A percentile compares a stretch with the other conserved stretches of the same genome.
Conservation (phyloP, 345 rosid genomes). For the Mercurialis annua region DNA sequence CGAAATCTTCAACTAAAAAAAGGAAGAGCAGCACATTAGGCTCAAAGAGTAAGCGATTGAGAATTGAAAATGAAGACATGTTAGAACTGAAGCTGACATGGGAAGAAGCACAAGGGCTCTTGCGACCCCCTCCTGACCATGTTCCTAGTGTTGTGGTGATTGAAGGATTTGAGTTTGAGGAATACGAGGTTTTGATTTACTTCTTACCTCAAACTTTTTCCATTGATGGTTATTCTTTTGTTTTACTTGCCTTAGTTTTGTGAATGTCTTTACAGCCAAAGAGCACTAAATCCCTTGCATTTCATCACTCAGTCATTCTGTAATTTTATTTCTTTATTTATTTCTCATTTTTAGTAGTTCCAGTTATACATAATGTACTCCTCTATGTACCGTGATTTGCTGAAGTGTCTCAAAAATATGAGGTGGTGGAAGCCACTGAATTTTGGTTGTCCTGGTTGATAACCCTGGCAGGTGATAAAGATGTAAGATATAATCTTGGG, state of each 20-base stretch:
- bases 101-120: slow-evolving; percentile 91
- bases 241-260: background rate
- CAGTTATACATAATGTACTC: background rate
- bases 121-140: slow-evolving; percentile 74
- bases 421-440: background rate
- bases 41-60: slow-evolving; percentile 74
- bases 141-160: slow-evolving; percentile 61
- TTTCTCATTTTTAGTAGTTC: background rate
- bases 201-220: slow-evolving; percentile 11
- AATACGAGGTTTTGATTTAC: slow-evolving; percentile 61
- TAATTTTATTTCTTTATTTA: background rate
- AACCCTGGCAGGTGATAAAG: background rate
- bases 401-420: background rate
- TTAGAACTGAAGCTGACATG: slow-evolving; percentile 76
- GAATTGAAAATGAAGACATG: slow-evolving; percentile 69
- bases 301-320: background rate
- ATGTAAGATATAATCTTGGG: background rate
- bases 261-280: slow-evolving; percentile 8
- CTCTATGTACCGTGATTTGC: background rate
- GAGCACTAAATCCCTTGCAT: slow-evolving; percentile 1
- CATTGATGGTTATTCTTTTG: slow-evolving; percentile 1
- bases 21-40: slow-evolving; percentile 65
- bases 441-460: slow-evolving; percentile 2
- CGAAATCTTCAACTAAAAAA: slow-evolving; percentile 51
- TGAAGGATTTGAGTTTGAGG: slow-evolving; percentile 91